Percentiles rank a stretch among this genome's conserved stretches.
These are phyloP conservation scores for Podaxis pistillaris DNA, from an alignment of 768 basidiomycete species.

Conservation along the genomic window DNA sequence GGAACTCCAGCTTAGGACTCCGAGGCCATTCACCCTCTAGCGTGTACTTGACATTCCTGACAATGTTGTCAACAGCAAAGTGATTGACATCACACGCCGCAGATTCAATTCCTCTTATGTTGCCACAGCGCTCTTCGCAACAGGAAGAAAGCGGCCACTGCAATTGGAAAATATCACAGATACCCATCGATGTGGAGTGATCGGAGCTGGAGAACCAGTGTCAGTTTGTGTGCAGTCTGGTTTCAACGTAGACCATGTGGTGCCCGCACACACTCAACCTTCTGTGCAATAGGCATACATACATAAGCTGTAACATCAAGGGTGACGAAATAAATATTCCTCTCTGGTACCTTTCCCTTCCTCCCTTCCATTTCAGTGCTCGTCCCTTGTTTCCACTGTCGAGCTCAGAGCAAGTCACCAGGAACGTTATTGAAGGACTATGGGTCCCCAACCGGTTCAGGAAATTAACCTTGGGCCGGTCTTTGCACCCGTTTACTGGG, in stretches of 20 bases:
- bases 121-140: background rate
- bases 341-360: too few species aligned
- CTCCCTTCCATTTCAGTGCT: background rate
- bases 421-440: background rate
- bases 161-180: background rate
- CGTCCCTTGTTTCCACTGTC: background rate
- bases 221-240: background rate
- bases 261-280: background rate
- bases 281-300: background rate
- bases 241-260: background rate
- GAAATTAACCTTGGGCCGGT: constrained; percentile 23
- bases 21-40: too few species aligned
- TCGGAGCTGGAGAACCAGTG: background rate
- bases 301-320: background rate
- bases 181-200: background rate
- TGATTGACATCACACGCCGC: too few species aligned
- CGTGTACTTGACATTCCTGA: too few species aligned
- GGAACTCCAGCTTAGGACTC: too few species aligned
- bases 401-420: background rate
- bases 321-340: background rate
- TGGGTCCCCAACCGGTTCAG: background rate
- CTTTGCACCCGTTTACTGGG: constrained; percentile 35
- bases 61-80: too few species aligned
- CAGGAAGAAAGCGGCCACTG: background rate
- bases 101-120: too few species aligned